Base-by-base conservation (phyloP, 495 filamentous ascomycete species). In the Usnea hakonensis region DNA sequence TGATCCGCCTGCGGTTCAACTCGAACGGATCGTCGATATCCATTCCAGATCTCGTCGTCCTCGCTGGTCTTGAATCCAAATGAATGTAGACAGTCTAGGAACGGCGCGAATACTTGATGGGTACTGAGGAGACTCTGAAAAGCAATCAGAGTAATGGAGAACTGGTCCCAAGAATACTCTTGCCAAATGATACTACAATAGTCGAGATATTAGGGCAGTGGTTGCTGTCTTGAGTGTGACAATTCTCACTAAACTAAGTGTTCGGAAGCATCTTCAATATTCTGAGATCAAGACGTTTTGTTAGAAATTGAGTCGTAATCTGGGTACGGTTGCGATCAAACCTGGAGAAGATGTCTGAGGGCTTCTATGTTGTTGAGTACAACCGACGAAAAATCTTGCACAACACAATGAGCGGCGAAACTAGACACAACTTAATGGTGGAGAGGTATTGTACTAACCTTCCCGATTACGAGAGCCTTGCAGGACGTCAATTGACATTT, bases 41-140 rank as follows among this genome's bases (percentile, higher is more conserved):
- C 61, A 46, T 50, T 63, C 54, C 61, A 63, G 14, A 63, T n/a
- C 17, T 63, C 7, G n/a, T 63, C 61, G 19, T 57, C 61, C 61
- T 58, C 61, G 9, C 36, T 38, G 16, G 43, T 63, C 26, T 63
- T 63, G 36, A 37, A 57, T 13, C 61, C 61, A 40, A 58, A 63
- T 1, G 54, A 57, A 35, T 63, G 61, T 32, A 63, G 8, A 36
- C 53, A 63, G 26, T 58, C 61, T 13, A 63, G 61, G 48, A 58
- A 57, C 19, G 61, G 54, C 17, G 61, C 61, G 55, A 63, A 63
- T 35, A 63, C 54, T 19, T 63, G 33, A 41, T 63, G 61, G 28
- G 10, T 46, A 50, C 36, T 43, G 8, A 63, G 35, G 5, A 63
- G 28, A 10, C 33, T 55, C 32, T 58, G 61, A 16, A 63, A 8